Evolutionary conservation across 2,329 filamentous ascomycete species (phyloP).

Genomic region (Beauveria caledonica): DNA sequence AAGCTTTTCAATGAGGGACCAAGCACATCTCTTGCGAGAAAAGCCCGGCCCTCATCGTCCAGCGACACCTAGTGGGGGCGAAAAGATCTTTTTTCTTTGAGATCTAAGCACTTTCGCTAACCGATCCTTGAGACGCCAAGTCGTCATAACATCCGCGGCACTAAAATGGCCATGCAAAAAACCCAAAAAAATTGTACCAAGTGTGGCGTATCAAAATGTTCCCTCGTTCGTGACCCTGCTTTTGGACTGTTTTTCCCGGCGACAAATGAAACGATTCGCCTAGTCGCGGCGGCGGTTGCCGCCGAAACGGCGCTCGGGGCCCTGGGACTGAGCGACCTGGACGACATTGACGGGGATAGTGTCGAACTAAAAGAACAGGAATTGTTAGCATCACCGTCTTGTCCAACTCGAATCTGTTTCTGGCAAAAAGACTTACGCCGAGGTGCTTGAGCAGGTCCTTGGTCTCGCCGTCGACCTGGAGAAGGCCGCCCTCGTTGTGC

Average conservation of each 20-base stretch:
- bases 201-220: slow-evolving; percentile 10
- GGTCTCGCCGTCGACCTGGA: slow-evolving; percentile 94
- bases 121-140: slow-evolving; percentile 48
- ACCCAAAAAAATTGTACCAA: slow-evolving; percentile 17
- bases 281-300: slow-evolving; percentile 52
- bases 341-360: slow-evolving; percentile 94
- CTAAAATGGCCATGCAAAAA: slow-evolving; percentile 15
- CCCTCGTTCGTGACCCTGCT: slow-evolving; percentile 3
- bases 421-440: slow-evolving; percentile 64
- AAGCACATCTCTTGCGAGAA: slow-evolving; percentile 45
- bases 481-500: slow-evolving; percentile 88
- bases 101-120: slow-evolving; percentile 52
- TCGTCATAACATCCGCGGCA: slow-evolving; percentile 27
- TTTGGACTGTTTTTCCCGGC: slow-evolving; percentile 2
- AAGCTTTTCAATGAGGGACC: slow-evolving; percentile 43
- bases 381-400: slow-evolving; percentile 20
- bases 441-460: slow-evolving; percentile 99
- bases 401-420: neutral
- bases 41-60: slow-evolving; percentile 36
- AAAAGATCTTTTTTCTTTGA: slow-evolving; percentile 49
- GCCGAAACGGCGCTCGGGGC: slow-evolving; percentile 72
- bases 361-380: slow-evolving; percentile 66
- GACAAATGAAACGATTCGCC: slow-evolving; percentile 17
- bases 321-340: slow-evolving; percentile 80
- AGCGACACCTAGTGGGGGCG: slow-evolving; percentile 77